phyloP scores from a whole-genome alignment of 2,329 filamentous ascomycete species.

The Diplodia mutila region DNA sequence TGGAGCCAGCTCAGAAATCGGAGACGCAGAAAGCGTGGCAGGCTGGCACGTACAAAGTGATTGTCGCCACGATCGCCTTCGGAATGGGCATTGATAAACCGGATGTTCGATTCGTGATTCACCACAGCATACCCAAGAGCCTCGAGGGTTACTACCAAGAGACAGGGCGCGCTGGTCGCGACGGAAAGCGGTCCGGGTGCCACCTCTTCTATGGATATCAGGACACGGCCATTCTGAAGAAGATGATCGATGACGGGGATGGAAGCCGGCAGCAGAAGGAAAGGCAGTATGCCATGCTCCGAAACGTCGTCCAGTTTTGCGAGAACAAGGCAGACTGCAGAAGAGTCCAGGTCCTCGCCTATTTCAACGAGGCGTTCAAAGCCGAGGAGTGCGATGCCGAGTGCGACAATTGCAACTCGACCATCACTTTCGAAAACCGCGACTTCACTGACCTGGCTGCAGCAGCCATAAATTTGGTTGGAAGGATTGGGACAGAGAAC shows the following conservation, averaged over 20 bases:
- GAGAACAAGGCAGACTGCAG: constrained; percentile 89
- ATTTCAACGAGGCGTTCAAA: constrained; percentile 87
- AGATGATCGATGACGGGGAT: constrained; percentile 82
- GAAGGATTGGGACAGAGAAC: constrained; percentile 58
- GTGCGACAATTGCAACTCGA: constrained; percentile 89
- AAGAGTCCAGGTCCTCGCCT: constrained; percentile 83
- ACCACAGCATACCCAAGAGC: constrained; percentile 90
- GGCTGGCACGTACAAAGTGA: constrained; percentile 75
- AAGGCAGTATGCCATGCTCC: constrained; percentile 82
- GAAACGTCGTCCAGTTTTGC: constrained; percentile 82
- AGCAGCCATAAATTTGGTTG: constrained; percentile 70
- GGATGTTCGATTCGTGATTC: constrained; percentile 94
- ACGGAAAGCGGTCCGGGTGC: constrained; percentile 84
- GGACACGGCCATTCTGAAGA: constrained; percentile 73
- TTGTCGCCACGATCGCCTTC: constrained; percentile 97
- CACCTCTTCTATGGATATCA: constrained; percentile 85
- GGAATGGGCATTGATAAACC: constrained; percentile 99
- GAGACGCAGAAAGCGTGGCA: constrained; percentile 83
- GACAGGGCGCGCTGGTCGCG: constrained; percentile 90
- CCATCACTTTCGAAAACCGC: constrained; percentile 68
- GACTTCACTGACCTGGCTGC: constrained; percentile 79
- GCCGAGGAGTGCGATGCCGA: constrained; percentile 69
- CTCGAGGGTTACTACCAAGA: constrained; percentile 98
- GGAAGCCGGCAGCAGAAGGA: constrained; percentile 65
- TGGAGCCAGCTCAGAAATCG: constrained; percentile 69